These are phyloP conservation scores for Cyclotella baltica DNA, from an alignment of 108 stramenopile species.

Conservation along the genomic window DNA sequence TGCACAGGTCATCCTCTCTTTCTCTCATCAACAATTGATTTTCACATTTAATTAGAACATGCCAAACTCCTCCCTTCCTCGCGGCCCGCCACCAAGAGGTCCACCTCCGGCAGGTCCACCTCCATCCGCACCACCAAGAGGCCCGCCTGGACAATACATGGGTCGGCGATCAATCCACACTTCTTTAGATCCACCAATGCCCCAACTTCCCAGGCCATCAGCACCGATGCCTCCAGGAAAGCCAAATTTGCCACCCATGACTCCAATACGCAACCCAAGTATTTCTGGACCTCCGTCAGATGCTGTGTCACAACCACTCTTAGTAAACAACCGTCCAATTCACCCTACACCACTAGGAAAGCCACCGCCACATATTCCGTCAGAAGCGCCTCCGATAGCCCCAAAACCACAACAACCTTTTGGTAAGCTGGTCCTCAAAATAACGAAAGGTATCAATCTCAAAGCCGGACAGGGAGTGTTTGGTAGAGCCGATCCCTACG, in stretches of 20 bases:
- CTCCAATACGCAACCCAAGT: conserved; percentile 37
- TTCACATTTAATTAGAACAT: background rate
- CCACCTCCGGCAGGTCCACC: conserved; percentile 65
- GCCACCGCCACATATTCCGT: conserved; percentile 54
- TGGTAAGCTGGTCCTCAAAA: conserved; percentile 67
- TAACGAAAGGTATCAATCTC: conserved; percentile 72
- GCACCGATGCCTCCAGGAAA: conserved; percentile 17
- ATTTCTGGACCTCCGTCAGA: conserved; percentile 1
- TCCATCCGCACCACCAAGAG: conserved; percentile 55
- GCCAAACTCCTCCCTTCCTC: conserved; percentile 21
- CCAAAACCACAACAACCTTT: conserved; percentile 52
- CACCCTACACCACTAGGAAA: conserved; percentile 35
- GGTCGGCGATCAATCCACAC: conserved; percentile 32
- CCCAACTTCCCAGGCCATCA: conserved; percentile 29
- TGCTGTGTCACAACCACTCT: conserved; percentile 10
- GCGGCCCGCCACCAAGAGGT: conserved; percentile 44
- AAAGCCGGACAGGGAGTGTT: conserved; percentile 87
- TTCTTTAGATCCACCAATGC: conserved; percentile 19
- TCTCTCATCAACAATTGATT: background rate
- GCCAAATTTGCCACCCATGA: conserved; percentile 34
- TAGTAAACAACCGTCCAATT: conserved; percentile 16
- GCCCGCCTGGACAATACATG: conserved; percentile 40
- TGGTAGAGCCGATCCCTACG: conserved; percentile 83
- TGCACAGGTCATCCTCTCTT: background rate
- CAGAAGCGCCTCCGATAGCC: conserved; percentile 47